These are phyloP conservation scores for Dalechampia spathulata DNA, from an alignment of 441 rosid species.

Conservation along the genomic window DNA sequence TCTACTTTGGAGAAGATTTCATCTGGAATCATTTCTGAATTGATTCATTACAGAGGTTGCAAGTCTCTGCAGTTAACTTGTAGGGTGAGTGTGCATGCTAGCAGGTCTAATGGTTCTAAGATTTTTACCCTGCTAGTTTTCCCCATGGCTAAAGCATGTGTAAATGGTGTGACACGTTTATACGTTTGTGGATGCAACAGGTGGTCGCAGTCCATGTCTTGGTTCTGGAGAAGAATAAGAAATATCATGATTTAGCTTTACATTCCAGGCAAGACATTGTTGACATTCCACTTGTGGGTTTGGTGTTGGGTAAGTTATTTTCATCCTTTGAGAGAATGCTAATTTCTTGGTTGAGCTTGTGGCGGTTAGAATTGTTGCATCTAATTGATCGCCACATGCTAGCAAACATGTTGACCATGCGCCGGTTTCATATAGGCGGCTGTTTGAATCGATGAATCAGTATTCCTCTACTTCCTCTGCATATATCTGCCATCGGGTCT, in stretches of 20 bases:
- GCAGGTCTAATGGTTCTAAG: not conserved
- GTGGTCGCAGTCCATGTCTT: slow-evolving; percentile 49
- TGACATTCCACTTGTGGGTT: slow-evolving; percentile 69
- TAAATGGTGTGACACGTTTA: slow-evolving; percentile 5
- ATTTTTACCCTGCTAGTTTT: not conserved
- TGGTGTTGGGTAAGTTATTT: slow-evolving; percentile 62
- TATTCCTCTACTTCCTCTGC: not conserved
- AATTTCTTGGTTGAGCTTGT: not conserved
- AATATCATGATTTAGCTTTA: slow-evolving; percentile 17
- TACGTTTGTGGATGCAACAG: slow-evolving; percentile 33
- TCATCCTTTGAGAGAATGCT: not conserved
- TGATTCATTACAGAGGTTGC: slow-evolving; percentile 21
- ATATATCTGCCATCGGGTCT: too few species aligned
- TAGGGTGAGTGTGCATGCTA: slow-evolving; percentile 57
- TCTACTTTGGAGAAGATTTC: slow-evolving; percentile 24
- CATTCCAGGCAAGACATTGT: slow-evolving; percentile 25
- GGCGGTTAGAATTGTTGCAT: not conserved
- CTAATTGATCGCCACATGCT: not conserved
- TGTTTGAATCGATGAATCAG: not conserved
- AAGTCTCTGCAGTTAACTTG: slow-evolving; percentile 39
- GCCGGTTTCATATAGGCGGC: not conserved
- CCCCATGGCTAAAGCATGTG: not conserved
- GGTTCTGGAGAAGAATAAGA: slow-evolving; percentile 44
- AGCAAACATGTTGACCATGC: not conserved
- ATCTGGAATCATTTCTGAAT: slow-evolving; percentile 39